Evolutionary conservation across 2,329 filamentous ascomycete genomes (phyloP).

Genomic region (Fusarium dlaminii): DNA sequence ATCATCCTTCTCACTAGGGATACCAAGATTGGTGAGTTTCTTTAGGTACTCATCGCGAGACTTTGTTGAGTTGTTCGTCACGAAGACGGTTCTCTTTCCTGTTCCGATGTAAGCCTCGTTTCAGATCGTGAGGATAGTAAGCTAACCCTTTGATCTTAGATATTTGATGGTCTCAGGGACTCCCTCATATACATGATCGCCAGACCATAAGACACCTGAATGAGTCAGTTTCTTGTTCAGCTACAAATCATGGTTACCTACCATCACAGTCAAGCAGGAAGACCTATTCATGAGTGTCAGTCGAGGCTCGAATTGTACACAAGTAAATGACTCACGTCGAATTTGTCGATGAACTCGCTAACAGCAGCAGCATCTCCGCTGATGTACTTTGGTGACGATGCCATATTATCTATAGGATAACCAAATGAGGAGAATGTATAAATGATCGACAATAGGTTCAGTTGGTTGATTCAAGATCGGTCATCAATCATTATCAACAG

Average conservation of each 20-base stretch:
- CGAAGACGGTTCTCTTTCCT: constrained; percentile 95
- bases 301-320: background rate
- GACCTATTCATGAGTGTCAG: constrained; percentile 62
- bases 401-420: constrained; percentile 31
- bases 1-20: constrained; percentile 84
- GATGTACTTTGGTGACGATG: constrained; percentile 67
- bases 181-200: constrained; percentile 86
- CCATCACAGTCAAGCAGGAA: constrained; percentile 99
- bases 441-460: background rate
- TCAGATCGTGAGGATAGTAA: background rate
- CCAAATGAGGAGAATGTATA: background rate
- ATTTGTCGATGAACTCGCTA: constrained; percentile 84
- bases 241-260: constrained; percentile 52
- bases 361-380: constrained; percentile 82
- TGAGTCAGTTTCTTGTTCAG: constrained; percentile 4
- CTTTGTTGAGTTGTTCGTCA: constrained; percentile 99
- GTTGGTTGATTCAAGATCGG: background rate
- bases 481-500: background rate
- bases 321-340: constrained; percentile 76
- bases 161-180: constrained; percentile 86
- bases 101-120: constrained; percentile 5
- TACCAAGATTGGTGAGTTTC: constrained; percentile 85
- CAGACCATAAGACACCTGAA: constrained; percentile 93
- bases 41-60: constrained; percentile 91
- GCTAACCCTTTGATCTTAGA: constrained; percentile 79